phyloP scores from a whole-genome alignment of 495 filamentous ascomycete genomes.

The Tuber indicum region DNA sequence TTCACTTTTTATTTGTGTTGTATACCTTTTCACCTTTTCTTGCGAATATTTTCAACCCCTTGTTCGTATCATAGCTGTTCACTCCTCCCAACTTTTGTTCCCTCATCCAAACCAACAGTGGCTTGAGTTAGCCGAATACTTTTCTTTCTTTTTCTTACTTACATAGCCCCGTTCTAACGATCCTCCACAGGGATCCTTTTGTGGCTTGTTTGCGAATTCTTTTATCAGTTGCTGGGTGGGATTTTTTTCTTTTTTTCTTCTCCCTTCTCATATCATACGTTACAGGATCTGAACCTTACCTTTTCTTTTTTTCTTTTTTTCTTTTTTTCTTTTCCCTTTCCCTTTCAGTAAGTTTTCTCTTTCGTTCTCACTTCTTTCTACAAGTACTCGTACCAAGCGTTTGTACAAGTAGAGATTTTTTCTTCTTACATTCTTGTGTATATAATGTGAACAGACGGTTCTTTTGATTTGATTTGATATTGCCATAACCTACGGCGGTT shows the following conservation, averaged over 20 bases:
- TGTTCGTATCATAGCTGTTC: not conserved
- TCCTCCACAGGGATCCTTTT: not conserved
- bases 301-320: constrained; percentile 1
- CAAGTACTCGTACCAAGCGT: not conserved
- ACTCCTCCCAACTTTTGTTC: not conserved
- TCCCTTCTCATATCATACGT: constrained; percentile 1
- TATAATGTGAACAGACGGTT: not conserved
- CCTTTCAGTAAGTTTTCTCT: not conserved
- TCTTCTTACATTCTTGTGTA: constrained; percentile 4
- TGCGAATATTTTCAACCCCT: not conserved
- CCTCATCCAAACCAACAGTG: not conserved
- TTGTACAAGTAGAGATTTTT: not conserved
- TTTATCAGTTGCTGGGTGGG: not conserved
- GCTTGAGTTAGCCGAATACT: not conserved
- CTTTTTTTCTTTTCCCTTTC: not conserved
- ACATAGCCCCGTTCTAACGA: not conserved
- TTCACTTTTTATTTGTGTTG: constrained; percentile 5
- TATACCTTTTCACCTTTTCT: not conserved
- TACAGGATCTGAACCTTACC: not conserved
- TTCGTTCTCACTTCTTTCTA: not conserved
- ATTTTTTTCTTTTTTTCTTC: constrained; percentile 2
- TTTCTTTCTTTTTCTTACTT: not conserved
- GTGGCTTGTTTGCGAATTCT: constrained; percentile 3
- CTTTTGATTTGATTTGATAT: not conserved
- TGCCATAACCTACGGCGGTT: not conserved